Base-by-base conservation (phyloP, 139 green algal species). In the Chlorella sp. region DNA sequence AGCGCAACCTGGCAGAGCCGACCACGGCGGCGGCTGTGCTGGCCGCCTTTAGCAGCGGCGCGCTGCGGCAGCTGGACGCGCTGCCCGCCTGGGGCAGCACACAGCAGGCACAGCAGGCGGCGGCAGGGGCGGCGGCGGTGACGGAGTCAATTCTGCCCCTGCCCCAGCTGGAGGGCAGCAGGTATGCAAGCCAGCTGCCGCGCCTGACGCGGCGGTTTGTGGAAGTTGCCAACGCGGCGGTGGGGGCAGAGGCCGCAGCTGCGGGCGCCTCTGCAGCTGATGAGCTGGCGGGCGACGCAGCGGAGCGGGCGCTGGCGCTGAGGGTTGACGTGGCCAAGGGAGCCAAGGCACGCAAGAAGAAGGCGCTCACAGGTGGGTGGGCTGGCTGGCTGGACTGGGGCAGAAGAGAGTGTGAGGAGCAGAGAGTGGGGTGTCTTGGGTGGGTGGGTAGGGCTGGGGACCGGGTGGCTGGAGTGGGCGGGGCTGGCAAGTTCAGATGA, bases 321-420 rank as follows among this genome's bases (percentile, higher is more conserved):
- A 89, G 89, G 9, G 57, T 32, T 26, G 94, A 97, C 61, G 82
- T 88, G 11, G 91, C 88, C 24, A 98, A 98, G 90, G 95, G 95
- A 12, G 95, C 97, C 26, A 93, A 94, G 40, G 88, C 92, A 15
- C 92, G 96, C 30, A 99, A 99, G 94, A 98, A 98, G 93, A 98
- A 99, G 94, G 98, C 97, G 60, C 94, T 99, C 32, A 94, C 94
- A 1, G 96, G 98, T 91, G 21, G n/a, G 73, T 18, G 73, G 73
- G 68, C 24, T 18, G 9, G 68, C 37, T 64, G 79, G 79, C 15
- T 36, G 37, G 22, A 22, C 76, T 53, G 34, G 36, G 12, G 36
- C 19, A 32, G 36, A 3, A 81, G 36, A 2, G 32, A 18, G 2
- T 19, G 2, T 37, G 9, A 57, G 48, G 69, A 34, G 69, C 11